Conservation (phyloP, 1,139 yeast species). For the Saccharomycopsis hybrid region DNA sequence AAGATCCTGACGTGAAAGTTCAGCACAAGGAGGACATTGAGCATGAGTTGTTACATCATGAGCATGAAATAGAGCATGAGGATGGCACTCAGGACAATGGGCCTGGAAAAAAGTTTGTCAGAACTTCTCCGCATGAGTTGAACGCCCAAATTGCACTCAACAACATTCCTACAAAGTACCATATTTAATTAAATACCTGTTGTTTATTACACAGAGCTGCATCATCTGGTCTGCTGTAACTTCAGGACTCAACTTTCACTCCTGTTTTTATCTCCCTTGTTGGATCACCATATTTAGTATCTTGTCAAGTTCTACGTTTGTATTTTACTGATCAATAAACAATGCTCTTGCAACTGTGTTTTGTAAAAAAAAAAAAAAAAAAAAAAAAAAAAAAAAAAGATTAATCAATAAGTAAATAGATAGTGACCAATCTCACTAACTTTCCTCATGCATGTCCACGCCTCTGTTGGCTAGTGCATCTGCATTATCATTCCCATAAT, state of each 20-base stretch:
- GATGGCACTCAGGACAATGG: constrained; percentile 40
- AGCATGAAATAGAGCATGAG: constrained; percentile 79
- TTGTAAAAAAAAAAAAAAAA: too few species aligned
- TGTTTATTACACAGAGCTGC: too few species aligned
- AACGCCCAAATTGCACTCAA: constrained; percentile 31
- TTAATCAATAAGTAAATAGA: too few species aligned
- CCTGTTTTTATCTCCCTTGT: background rate
- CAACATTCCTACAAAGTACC: constrained; percentile 34
- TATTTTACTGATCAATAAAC: too few species aligned
- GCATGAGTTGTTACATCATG: constrained; percentile 83
- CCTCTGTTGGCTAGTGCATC: constrained; percentile 68
- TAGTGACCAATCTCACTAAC: too few species aligned
- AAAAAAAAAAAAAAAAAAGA: too few species aligned
- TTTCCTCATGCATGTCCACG: constrained; percentile 15
- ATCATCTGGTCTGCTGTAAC: background rate
- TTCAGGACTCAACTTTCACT: too few species aligned
- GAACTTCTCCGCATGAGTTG: constrained; percentile 35
- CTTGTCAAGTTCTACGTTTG: too few species aligned
- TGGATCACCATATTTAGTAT: background rate
- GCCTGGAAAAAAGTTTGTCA: constrained; percentile 25
- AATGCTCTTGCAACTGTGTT: too few species aligned
- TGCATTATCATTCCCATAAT: constrained; percentile 69
- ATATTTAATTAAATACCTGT: constrained; percentile 26
- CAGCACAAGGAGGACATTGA: constrained; percentile 88
- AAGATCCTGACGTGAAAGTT: constrained; percentile 73